These are phyloP conservation scores for Parsonsia alboflavescens DNA, from an alignment of 257 asterid genomes.

Conservation along the genomic window DNA sequence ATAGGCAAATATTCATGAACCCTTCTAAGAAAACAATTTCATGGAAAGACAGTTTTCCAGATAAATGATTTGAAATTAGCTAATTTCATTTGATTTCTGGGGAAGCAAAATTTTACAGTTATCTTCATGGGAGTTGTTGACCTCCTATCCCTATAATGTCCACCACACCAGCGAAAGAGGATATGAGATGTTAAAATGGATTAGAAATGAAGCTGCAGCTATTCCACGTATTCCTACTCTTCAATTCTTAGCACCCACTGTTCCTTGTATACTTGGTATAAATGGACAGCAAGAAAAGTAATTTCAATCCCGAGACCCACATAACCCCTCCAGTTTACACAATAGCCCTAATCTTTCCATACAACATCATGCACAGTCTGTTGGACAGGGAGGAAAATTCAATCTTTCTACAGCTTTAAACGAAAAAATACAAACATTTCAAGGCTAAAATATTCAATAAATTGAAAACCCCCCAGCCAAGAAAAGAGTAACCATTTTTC, in stretches of 20 bases:
- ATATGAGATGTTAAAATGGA: neutral
- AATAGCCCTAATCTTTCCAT: neutral
- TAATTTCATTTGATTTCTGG: neutral
- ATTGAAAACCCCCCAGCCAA: neutral
- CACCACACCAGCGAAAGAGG: neutral
- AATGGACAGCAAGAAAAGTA: neutral
- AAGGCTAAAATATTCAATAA: neutral
- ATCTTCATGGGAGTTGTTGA: neutral
- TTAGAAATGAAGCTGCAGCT: neutral
- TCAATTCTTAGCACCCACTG: neutral
- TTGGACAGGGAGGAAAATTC: neutral
- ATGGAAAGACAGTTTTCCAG: neutral
- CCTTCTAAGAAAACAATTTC: too few relatives aligned
- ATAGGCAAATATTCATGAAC: too few relatives aligned
- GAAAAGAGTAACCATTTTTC: neutral
- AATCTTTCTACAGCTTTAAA: neutral
- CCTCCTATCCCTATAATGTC: neutral
- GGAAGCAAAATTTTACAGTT: neutral
- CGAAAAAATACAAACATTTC: neutral
- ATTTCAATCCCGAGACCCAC: neutral
- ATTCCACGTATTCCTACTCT: neutral
- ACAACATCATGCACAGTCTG: neutral
- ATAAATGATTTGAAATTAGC: neutral
- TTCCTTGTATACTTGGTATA: neutral
- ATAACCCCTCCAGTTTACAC: neutral